Conservation (phyloP, 768 basidiomycete genomes). For the Gymnopilus junonius region DNA sequence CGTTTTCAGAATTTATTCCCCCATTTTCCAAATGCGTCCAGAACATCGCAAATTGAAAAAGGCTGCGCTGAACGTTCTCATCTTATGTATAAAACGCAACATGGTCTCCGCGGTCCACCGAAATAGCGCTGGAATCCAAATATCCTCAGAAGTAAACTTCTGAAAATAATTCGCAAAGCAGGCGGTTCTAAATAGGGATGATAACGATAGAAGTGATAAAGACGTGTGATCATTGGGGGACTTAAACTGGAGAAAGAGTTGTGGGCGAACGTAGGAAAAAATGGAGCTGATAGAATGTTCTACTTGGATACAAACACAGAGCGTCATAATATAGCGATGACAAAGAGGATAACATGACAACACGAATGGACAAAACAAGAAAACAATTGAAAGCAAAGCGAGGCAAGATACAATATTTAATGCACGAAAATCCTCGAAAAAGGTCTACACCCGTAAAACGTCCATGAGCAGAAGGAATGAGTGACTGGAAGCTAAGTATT, state of each 20-base stretch:
- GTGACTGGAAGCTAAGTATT: neutral
- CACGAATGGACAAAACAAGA: neutral
- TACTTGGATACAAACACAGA: neutral
- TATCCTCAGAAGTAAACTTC: neutral
- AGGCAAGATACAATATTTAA: neutral
- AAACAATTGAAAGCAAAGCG: neutral
- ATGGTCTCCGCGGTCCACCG: neutral
- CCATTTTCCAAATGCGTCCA: neutral
- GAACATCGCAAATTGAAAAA: neutral
- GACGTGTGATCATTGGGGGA: neutral
- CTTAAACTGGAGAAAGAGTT: too few relatives aligned
- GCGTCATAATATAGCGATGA: neutral
- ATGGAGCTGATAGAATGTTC: neutral
- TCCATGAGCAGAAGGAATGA: neutral
- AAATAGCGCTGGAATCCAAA: neutral
- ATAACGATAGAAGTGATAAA: neutral
- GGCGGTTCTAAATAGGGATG: too few relatives aligned
- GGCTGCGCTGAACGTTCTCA: neutral
- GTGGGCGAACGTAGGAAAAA: neutral
- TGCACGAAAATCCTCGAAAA: neutral
- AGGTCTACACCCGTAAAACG: too few relatives aligned
- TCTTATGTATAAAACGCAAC: neutral
- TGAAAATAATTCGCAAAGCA: too few relatives aligned
- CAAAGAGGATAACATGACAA: neutral
- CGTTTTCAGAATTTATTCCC: neutral